Conservation (phyloP, 2,329 filamentous ascomycete species). For the Huntiella bhutanensis region DNA sequence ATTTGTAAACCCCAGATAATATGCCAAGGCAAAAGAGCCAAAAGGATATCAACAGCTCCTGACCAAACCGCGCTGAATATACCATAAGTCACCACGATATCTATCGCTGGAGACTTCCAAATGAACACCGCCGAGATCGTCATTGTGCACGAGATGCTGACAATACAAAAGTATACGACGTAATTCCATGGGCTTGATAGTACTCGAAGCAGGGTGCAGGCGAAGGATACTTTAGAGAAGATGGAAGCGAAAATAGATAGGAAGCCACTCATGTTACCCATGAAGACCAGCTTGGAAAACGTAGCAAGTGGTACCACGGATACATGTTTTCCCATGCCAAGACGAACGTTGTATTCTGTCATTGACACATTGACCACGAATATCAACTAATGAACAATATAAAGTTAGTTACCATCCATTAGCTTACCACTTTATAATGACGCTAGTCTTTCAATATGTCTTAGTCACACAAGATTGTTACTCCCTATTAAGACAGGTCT, state of each 20-base stretch:
- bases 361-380: slow-evolving; percentile 11
- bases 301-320: slow-evolving; percentile 6
- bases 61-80: slow-evolving; percentile 17
- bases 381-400: slow-evolving; percentile 4
- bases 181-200: slow-evolving; percentile 11
- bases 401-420: not conserved
- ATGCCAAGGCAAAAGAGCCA: slow-evolving; percentile 23
- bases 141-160: slow-evolving; percentile 15
- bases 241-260: slow-evolving; percentile 16
- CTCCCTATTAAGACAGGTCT: not conserved
- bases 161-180: slow-evolving; percentile 15
- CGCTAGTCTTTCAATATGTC: not conserved
- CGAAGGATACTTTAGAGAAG: slow-evolving; percentile 18
- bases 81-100: slow-evolving; percentile 10
- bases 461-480: not conserved
- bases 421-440: not conserved
- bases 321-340: slow-evolving; percentile 13
- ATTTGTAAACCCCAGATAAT: slow-evolving; percentile 23
- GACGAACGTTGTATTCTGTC: slow-evolving; percentile 5
- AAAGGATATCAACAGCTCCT: slow-evolving; percentile 21
- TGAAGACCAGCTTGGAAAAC: slow-evolving; percentile 1
- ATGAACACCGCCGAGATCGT: slow-evolving; percentile 13
- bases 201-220: slow-evolving; percentile 16
- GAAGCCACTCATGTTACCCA: slow-evolving; percentile 13
- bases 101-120: slow-evolving; percentile 11